Conservation (phyloP, 805 yeast genomes). For the Blastobotrys chiropterorum region DNA sequence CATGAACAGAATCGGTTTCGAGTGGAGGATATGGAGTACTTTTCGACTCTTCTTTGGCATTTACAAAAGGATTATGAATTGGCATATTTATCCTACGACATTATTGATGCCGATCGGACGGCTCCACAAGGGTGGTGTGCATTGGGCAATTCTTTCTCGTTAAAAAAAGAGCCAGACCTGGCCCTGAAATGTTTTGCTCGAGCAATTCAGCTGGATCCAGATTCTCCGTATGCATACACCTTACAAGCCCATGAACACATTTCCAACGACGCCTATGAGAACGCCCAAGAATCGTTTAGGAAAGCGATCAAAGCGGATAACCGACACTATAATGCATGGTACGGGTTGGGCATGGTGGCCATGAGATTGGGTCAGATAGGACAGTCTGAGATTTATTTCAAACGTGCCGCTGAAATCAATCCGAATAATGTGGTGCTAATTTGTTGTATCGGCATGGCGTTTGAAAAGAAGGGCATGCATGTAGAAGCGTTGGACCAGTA, state of each 20-base stretch:
- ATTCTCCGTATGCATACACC: conserved; percentile 83
- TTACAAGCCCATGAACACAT: conserved; percentile 90
- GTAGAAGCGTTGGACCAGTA: conserved; percentile 76
- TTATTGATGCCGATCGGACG: conserved; percentile 56
- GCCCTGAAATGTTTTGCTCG: conserved; percentile 82
- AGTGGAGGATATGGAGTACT: conserved; percentile 82
- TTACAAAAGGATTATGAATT: conserved; percentile 71
- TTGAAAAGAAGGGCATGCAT: conserved; percentile 65
- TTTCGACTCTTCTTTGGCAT: conserved; percentile 91
- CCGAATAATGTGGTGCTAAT: conserved; percentile 84
- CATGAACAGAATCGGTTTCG: conserved; percentile 71
- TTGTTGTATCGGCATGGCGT: conserved; percentile 90
- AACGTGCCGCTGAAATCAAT: conserved; percentile 81
- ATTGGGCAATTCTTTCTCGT: conserved; percentile 81
- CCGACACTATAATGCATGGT: conserved; percentile 87
- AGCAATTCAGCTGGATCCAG: conserved; percentile 61
- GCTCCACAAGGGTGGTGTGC: conserved; percentile 88
- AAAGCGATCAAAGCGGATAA: conserved; percentile 69
- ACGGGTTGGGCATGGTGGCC: conserved; percentile 93
- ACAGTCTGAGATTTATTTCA: conserved; percentile 79
- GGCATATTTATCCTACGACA: conserved; percentile 76
- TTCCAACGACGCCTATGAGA: conserved; percentile 82
- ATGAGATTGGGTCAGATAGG: conserved; percentile 78
- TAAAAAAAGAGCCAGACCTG: conserved; percentile 78
- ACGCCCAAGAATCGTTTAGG: conserved; percentile 79